These are phyloP conservation scores for Coccomyxa sp. DNA, from an alignment of 139 green algal genomes.

Conservation along the genomic window DNA sequence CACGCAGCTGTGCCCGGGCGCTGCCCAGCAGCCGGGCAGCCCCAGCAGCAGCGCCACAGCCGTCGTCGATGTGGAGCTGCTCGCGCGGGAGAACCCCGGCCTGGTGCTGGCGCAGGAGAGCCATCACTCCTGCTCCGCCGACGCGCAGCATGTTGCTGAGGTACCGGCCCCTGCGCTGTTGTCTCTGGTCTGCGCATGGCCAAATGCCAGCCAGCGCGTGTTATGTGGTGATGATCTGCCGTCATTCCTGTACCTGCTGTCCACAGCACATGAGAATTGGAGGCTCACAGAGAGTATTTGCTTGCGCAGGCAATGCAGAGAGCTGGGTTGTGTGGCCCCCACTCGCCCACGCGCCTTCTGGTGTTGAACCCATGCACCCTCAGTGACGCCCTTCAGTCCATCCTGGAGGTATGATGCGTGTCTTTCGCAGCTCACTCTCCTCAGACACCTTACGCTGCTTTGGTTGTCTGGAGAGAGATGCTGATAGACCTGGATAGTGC, in stretches of 20 bases:
- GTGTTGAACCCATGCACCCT: conserved; percentile 52
- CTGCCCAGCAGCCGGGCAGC: not conserved
- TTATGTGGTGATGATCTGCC: no score
- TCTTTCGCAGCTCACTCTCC: not conserved
- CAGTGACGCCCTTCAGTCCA: conserved; percentile 74
- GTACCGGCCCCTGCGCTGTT: no score
- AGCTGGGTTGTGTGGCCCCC: conserved; percentile 15
- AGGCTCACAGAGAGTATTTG: not conserved
- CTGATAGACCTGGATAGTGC: not conserved
- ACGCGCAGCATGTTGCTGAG: conserved; percentile 29
- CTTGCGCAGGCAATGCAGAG: conserved; percentile 20
- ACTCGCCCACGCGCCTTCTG: not conserved
- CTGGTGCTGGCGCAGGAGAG: conserved; percentile 68
- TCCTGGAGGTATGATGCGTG: conserved; percentile 40
- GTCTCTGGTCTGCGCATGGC: no score
- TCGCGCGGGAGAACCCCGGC: conserved; percentile 53
- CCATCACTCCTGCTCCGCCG: conserved; percentile 19
- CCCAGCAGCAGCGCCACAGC: not conserved
- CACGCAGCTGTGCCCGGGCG: not conserved
- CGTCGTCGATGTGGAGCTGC: conserved; percentile 59
- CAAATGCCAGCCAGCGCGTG: no score
- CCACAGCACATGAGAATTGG: not conserved
- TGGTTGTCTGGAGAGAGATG: not conserved
- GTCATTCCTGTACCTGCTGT: no score
- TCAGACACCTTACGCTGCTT: not conserved